These are phyloP conservation scores for Acacia melanoxylon DNA, from an alignment of 306 rosid genomes.

Conservation along the genomic window DNA sequence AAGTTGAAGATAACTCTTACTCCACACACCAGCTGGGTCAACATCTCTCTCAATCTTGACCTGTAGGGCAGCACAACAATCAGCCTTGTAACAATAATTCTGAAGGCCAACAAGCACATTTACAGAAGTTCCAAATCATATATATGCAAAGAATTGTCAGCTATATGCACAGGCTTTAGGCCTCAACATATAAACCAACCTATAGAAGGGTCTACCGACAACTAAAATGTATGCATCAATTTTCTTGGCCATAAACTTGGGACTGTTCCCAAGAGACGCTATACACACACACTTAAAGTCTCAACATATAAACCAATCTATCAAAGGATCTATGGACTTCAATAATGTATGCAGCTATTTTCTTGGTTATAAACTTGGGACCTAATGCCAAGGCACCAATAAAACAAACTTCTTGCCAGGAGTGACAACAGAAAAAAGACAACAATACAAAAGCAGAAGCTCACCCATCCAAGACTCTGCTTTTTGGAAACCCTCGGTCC, in stretches of 20 bases:
- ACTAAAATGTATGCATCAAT: background rate
- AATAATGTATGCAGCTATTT: background rate
- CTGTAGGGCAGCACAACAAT: constrained; percentile 37
- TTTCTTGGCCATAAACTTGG: background rate
- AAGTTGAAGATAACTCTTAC: constrained; percentile 48
- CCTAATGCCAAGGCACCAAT: background rate
- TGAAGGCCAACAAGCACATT: background rate
- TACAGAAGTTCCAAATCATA: background rate
- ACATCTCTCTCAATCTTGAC: constrained; percentile 48
- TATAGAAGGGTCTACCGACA: background rate
- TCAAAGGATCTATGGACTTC: background rate
- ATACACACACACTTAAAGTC: background rate
- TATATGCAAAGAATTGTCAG: background rate
- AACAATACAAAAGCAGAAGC: constrained; percentile 22
- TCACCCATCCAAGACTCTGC: constrained; percentile 76
- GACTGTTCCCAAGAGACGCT: background rate
- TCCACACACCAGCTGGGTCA: constrained; percentile 44
- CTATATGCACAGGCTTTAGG: background rate
- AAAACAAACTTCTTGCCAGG: constrained; percentile 14
- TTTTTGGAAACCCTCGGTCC: constrained; percentile 74
- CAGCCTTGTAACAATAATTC: constrained; percentile 9
- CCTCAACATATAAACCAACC: background rate
- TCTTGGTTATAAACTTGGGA: background rate
- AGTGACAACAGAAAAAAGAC: background rate
- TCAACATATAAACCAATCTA: background rate